Evolutionary conservation across 129 eudicot species (phyloP), one percentile per base, ranked within the genome.

Genomic region (Flaveria robusta): DNA sequence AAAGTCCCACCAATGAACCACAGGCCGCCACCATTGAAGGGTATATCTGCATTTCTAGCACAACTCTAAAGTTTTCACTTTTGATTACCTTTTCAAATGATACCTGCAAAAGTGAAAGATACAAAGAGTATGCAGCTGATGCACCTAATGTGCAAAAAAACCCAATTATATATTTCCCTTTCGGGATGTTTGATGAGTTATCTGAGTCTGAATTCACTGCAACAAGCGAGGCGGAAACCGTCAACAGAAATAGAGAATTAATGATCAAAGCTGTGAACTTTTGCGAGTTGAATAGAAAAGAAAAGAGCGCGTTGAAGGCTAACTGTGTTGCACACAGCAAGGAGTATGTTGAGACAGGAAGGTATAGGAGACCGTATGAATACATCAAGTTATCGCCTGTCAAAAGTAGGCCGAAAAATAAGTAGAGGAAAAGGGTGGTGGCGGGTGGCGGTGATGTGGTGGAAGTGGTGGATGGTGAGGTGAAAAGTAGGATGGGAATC

Each of bases 321-420:
- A 89, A 52, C 64, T 89, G 95, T n/a, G 89, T 84, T 10, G 91
- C 89, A 50, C 91, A 86, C 0, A 89, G 71, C 78, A 89, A 63
- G 2, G 95, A 82, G 74, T 84, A 89, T 3, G 95, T 89, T 8
- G 95, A 89, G 15, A 89, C 91, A 5, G 95, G 95, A 19, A 89
- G 86, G 81, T 86, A 89, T 4, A 82, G 24, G 13, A 89, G 89
- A 2, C 91, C 95, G 20, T 86, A 84, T 20, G 91, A 84, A 75
- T 82, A 84, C 91, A 89, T 84, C 71, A 86, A 50, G 83, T 86
- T 86, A 67, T 89, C 95, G 27, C 86, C 89, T 1, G 87, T 76
- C 11, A 86, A 50, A 15, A 89, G 50, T 22, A 89, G 72, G 72
- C 94, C 91, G 15, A 89, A 79, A 59, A 85, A 82, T 8, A 89